Conservation (phyloP, 306 rosid species). For the Cucurbita maxima region DNA sequence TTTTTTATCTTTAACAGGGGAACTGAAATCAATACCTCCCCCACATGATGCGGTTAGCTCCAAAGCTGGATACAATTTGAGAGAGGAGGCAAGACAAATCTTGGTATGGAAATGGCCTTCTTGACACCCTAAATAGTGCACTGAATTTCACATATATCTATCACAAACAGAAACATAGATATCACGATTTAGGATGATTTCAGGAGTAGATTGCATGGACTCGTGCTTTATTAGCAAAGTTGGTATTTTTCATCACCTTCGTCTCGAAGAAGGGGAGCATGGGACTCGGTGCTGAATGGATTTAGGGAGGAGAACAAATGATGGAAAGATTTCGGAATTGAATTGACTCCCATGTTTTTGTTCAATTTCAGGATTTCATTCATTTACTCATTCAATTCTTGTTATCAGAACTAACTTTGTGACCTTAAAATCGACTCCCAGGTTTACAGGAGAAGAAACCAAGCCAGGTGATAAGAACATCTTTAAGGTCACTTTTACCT, state of each 20-base stretch:
- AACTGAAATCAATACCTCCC: slow-evolving; percentile 41
- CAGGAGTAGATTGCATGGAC: background rate
- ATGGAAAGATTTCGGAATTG: too few species aligned
- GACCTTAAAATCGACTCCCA: background rate
- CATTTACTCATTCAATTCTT: background rate
- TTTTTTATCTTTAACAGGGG: background rate
- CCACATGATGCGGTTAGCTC: slow-evolving; percentile 79
- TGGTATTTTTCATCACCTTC: background rate
- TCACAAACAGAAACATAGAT: background rate
- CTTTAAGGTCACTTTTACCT: slow-evolving; percentile 26
- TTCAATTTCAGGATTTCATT: too few species aligned
- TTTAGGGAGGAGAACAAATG: too few species aligned
- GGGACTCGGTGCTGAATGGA: too few species aligned
- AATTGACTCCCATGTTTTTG: too few species aligned
- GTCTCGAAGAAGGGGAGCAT: too few species aligned
- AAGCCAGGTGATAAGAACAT: background rate
- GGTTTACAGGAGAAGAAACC: background rate
- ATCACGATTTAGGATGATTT: background rate
- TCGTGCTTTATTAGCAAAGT: background rate
- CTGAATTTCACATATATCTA: slow-evolving; percentile 81
- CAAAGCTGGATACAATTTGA: slow-evolving; percentile 49
- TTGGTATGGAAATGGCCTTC: slow-evolving; percentile 46
- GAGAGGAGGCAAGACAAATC: slow-evolving; percentile 42
- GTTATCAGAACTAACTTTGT: background rate
- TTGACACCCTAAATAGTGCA: slow-evolving; percentile 79